Evolutionary conservation across 495 filamentous ascomycete genomes (phyloP).

Genomic region (Aeminium ludgeri): DNA sequence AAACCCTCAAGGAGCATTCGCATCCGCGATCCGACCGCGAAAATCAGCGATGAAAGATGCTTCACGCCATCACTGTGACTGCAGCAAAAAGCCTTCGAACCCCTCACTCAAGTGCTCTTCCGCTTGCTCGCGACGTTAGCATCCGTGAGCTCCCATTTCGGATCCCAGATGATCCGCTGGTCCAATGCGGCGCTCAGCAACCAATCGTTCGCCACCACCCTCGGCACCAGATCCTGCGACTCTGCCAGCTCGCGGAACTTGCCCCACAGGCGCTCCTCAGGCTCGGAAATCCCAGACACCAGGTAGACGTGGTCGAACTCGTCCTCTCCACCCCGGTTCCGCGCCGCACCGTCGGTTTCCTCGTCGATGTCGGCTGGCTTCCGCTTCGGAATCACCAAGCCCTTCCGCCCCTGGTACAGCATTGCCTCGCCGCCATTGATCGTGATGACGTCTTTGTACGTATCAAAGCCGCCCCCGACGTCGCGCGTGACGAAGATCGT

Average conservation of each 20-base stretch:
- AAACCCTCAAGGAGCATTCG: no score
- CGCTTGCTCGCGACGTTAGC: conserved; percentile 1
- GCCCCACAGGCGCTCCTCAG: conserved; percentile 61
- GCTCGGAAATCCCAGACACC: conserved; percentile 42
- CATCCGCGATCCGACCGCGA: no score
- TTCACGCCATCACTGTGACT: no score
- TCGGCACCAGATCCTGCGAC: conserved; percentile 50
- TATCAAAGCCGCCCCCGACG: conserved; percentile 65
- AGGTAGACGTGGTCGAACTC: conserved; percentile 47
- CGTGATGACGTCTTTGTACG: conserved; percentile 65
- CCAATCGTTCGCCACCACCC: conserved; percentile 76
- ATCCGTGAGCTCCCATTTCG: conserved; percentile 34
- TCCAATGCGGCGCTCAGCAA: conserved; percentile 74
- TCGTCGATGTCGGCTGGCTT: not conserved
- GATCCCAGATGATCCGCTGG: conserved; percentile 51
- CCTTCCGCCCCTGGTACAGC: conserved; percentile 56
- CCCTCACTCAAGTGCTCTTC: not conserved
- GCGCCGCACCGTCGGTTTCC: conserved; percentile 36
- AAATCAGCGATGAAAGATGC: not conserved
- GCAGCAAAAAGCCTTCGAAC: not conserved
- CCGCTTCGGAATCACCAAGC: conserved; percentile 33
- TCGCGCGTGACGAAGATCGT: conserved; percentile 64
- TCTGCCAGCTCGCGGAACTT: conserved; percentile 62
- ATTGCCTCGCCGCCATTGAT: conserved; percentile 74
- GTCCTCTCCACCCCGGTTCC: conserved; percentile 32